Evolutionary conservation across 75 land plant genomes (phyloP), one percentile per base, ranked within the genome.

Genomic region (Adiantum capillusveneris): DNA sequence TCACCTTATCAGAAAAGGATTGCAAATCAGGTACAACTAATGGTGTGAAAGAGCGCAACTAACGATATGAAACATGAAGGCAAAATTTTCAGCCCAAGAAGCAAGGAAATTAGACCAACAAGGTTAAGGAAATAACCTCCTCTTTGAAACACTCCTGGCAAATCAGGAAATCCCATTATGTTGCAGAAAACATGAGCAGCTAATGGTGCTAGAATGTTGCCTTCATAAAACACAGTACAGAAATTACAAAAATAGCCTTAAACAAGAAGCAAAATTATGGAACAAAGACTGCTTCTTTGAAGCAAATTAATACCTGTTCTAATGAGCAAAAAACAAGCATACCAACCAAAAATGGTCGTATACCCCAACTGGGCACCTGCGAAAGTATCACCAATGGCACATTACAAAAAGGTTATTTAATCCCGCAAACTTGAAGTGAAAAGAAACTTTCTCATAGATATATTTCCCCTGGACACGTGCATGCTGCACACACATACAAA

Each of bases 321-420:
- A 53, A 83, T 60, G 58, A 76, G 85, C 22, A 88, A 75, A 73
- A 89, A 89, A 19, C 87, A 68, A 6, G 98, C 96, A 75, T 89
- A 94, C 71, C 85, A 85, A 12, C 98, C 98, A 78, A 94, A 94
- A 36, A 88, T 52, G 45, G 86, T 70, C 25, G 98, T 94, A 59
- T 94, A 94, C 11, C 87, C 85, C 41, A 94, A 79, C 65, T 90
- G 90, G 12, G 82, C 51, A 70, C 81, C 98, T 94, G 73, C 25
- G 27, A 67, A 59, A 5, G 37, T 34, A n/a, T n/a, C n/a, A n/a
- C n/a, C n/a, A n/a, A 17, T 41, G 43, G 14, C 43, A 9, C 29
- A 56, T 9, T 2, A 56, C 29, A 28, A 56, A 56, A 13, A 24
- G 13, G 6, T 9, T 12, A 27, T 14, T 56, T n/a, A n/a, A n/a